A percentile compares a stretch with the other conserved stretches of the same genome.
Evolutionary conservation across 331 rosid species (phyloP).

Genomic region (Cydonia oblonga): DNA sequence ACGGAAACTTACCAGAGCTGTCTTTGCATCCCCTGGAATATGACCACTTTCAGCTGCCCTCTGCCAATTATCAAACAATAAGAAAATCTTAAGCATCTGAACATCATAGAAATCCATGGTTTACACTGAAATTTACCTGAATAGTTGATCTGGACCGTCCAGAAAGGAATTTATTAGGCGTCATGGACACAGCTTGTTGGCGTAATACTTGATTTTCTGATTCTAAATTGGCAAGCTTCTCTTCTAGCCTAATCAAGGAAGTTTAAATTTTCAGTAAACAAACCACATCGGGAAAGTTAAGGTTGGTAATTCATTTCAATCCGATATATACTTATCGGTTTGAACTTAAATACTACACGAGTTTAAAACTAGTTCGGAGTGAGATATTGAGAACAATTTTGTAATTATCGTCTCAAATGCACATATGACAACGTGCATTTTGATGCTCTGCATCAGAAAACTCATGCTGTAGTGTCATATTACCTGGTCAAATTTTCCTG

Average conservation of each 20-base stretch:
- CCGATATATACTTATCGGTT: background rate
- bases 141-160: constrained; percentile 72
- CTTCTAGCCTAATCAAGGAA: constrained; percentile 70
- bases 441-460: background rate
- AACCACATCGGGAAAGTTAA: constrained; percentile 9
- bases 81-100: constrained; percentile 5
- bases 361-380: background rate
- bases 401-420: background rate
- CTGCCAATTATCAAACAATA: constrained; percentile 33
- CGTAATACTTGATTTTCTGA: constrained; percentile 85
- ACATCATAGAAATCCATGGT: background rate
- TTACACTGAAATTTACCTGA: constrained; percentile 39
- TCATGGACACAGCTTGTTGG: constrained; percentile 85
- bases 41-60: constrained; percentile 55
- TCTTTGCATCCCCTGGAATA: constrained; percentile 36
- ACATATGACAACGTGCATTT: background rate
- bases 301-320: background rate
- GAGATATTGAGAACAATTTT: background rate
- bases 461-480: constrained; percentile 15
- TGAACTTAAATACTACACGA: background rate
- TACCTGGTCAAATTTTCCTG: constrained; percentile 77
- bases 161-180: constrained; percentile 72
- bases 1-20: constrained; percentile 36
- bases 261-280: constrained; percentile 23
- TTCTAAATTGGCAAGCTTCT: constrained; percentile 66